Percentiles rank a stretch among this genome's conserved stretches.
Evolutionary conservation across 495 filamentous ascomycete genomes (phyloP).

Genomic region (Hypoxylon cercidicola): DNA sequence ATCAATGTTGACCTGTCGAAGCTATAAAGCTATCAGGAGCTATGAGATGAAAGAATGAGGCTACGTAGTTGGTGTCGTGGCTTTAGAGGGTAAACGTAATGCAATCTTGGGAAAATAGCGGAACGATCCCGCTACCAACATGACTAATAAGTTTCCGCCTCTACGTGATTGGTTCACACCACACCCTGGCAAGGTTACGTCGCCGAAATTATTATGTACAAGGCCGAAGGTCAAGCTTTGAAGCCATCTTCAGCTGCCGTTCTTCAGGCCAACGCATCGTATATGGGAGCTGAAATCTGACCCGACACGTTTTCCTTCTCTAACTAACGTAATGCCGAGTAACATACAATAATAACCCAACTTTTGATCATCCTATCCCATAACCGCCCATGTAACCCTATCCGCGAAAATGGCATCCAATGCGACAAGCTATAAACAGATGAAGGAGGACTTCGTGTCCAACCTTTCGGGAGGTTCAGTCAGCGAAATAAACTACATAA

Average conservation of each 20-base stretch:
- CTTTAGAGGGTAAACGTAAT: background rate
- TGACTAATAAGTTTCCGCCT: constrained; percentile 12
- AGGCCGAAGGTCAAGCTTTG: too few relatives aligned
- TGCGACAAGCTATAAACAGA: constrained; percentile 76
- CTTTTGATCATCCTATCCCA: background rate
- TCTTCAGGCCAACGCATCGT: constrained; percentile 27
- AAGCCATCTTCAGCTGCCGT: too few relatives aligned
- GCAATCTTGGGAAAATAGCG: background rate
- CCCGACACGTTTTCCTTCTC: constrained; percentile 6
- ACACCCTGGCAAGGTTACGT: background rate
- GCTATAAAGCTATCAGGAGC: background rate
- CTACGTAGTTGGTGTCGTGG: background rate
- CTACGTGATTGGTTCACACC: constrained; percentile 16
- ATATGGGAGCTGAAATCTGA: constrained; percentile 37
- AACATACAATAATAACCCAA: background rate
- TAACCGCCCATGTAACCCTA: background rate
- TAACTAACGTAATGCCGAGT: background rate
- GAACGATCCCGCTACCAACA: constrained; percentile 2
- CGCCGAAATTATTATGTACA: too few relatives aligned
- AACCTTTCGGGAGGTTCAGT: constrained; percentile 87
- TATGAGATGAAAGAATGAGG: background rate
- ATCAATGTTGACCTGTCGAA: constrained; percentile 24
- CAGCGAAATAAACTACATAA: constrained; percentile 85
- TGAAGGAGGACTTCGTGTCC: constrained; percentile 96
- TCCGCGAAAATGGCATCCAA: constrained; percentile 48